A percentile compares a stretch with the other conserved stretches of the same genome.
These are phyloP conservation scores for Nakataea oryzae DNA, from an alignment of 2,329 filamentous ascomycete species.

Conservation along the genomic window DNA sequence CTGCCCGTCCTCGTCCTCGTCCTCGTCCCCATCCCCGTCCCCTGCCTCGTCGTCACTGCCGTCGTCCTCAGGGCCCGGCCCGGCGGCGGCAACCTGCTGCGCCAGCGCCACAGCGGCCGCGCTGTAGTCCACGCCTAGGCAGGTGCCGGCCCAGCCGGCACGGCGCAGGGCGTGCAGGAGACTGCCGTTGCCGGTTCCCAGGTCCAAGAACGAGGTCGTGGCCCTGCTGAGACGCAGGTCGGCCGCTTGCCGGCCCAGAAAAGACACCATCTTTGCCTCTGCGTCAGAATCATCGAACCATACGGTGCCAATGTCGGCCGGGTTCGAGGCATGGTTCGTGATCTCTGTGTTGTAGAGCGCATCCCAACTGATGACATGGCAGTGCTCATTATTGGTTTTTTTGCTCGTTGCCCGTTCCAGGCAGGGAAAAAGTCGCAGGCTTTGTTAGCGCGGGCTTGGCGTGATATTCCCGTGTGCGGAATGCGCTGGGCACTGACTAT, in stretches of 20 bases:
- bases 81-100: constrained; percentile 40
- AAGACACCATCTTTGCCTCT: constrained; percentile 66
- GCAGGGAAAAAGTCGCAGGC: not conserved
- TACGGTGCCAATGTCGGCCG: constrained; percentile 73
- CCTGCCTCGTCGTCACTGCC: not conserved
- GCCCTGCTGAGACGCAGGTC: constrained; percentile 11
- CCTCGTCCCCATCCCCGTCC: constrained; percentile 8
- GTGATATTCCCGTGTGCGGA: not conserved
- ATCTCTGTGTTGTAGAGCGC: constrained; percentile 62
- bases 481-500: constrained; percentile 50
- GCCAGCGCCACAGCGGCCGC: constrained; percentile 65
- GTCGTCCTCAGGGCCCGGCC: not conserved
- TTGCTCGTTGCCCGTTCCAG: not conserved
- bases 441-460: not conserved
- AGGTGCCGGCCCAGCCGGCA: constrained; percentile 50
- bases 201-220: constrained; percentile 59
- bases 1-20: constrained; percentile 17
- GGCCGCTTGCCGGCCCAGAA: constrained; percentile 38
- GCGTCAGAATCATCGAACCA: constrained; percentile 96
- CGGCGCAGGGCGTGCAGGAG: constrained; percentile 74
- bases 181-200: constrained; percentile 91
- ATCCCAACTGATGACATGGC: constrained; percentile 52
- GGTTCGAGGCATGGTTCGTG: constrained; percentile 59
- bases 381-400: too few species aligned
- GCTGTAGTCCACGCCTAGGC: constrained; percentile 88